Percentiles rank a stretch among this genome's conserved stretches.
Conservation (phyloP, 164 flowering plant species). For the Umbellularia californica region DNA sequence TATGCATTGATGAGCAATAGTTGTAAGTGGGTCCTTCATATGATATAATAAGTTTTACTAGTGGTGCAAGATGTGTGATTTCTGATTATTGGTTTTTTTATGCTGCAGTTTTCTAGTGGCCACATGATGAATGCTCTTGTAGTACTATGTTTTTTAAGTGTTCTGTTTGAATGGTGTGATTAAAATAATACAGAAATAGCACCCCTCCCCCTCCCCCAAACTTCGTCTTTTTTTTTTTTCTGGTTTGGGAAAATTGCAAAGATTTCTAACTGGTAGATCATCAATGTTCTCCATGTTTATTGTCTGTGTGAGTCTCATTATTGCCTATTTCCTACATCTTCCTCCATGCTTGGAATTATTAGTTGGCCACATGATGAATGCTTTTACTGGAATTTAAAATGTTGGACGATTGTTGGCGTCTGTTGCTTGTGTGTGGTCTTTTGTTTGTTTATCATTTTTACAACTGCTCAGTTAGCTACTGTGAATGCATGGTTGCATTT, state of each 20-base stretch:
- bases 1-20: constrained; percentile 6
- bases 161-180: background rate
- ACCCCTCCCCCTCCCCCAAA: too few species aligned
- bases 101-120: background rate
- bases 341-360: background rate
- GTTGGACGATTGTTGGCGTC: background rate
- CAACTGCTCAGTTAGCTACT: background rate
- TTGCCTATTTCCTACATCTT: background rate
- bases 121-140: background rate
- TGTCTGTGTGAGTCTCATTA: background rate
- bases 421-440: background rate
- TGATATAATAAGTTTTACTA: constrained; percentile 5
- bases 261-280: background rate
- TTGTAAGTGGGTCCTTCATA: constrained; percentile 9
- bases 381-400: background rate
- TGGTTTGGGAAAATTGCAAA: background rate
- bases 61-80: background rate
- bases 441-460: background rate
- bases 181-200: background rate
- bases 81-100: background rate
- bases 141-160: background rate
- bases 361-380: background rate
- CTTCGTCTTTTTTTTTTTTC: too few species aligned
- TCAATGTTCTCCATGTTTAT: background rate
- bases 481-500: background rate